Evolutionary conservation across 2,329 filamentous ascomycete species (phyloP), one percentile per base, ranked within the genome.

Genomic region (Scedosporium minutisporum): DNA sequence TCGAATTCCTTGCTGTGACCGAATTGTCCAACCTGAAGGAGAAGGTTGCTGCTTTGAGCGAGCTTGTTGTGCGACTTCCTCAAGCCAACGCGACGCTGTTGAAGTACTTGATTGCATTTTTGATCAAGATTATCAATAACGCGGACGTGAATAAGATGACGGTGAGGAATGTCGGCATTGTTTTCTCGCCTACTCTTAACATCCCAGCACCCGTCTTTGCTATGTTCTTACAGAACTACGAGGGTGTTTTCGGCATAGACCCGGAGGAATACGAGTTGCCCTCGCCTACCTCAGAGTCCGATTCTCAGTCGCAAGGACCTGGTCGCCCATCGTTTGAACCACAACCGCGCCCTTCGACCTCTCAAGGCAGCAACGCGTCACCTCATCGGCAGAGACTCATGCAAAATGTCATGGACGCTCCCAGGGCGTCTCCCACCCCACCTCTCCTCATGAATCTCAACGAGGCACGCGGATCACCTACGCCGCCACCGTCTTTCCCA

Each of bases 81-180:
- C 80, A 83, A 64, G 85, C 89, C 42, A 99, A 99, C 66, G 84
- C 87, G 57, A 87, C 90, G 2, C 79, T 99, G 53, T 80, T 99
- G 46, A 87, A 89, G 69, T 92, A 96, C 66, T 78, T 99, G 62
- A 90, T 93, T 58, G 86, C 89, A 3, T 97, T 96, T 76, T 77
- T 99, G 68, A 91, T 96, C 71, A 88, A 89, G 70, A 93, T 99
- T 69, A 91, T 97, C 71, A 92, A 95, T 74, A 92, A 97, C 68
- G 82, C 91, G 6, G 87, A 90, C 68, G 80, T 89, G 65, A 99
- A 99, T 79, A 97, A 97, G 80, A 99, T 99, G 95, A 97, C 90
- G 10, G 90, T 97, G 61, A 87, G 93, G 67, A 99, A 99, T 71
- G 91, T 99, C 62, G 93, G 95, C 66, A 97, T 99, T 68, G 93